Evolutionary conservation across 2,329 filamentous ascomycete species (phyloP), one percentile per base, ranked within the genome.

Genomic region (Aspergillus fumigatiaffinis): DNA sequence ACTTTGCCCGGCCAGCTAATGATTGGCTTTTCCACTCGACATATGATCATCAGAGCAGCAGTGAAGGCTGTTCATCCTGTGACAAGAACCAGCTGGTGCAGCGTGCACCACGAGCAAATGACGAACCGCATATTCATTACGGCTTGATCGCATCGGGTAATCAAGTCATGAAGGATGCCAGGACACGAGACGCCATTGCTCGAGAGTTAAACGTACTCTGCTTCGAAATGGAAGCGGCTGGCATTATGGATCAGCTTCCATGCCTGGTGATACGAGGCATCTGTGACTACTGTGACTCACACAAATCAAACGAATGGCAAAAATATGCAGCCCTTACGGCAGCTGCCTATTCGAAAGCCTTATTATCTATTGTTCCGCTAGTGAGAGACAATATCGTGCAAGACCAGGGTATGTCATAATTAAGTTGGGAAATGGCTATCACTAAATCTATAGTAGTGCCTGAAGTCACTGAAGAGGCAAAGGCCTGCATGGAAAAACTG

Each of bases 271-370:
- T 61, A 32, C 52, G 55, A 44, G 57, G 54, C 2, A 52, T 58
- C 6, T 60, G 57, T 29, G 60, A 61, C 46, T 61, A 62, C 51
- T 50, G 48, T 6, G 57, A 60, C 25, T 57, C 53, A 5, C 58
- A 61, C 23, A 61, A 61, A 8, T 54, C 56, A 23, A 58, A 61
- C 41, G 6, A 42, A 21, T 63, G 58, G 56, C 59, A 63, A 38
- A 29, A 21, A 20, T 60, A 56, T 53, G 57, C 59, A 41, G 61
- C 59, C 12, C 38, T 56, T 12, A 54, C 55, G n/a, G 61, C 61
- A 3, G 61, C 61, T 12, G 51, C 59, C 20, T 60, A 53, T 44
- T 38, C 57, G 1, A 61, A 61, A 46, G 12, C 2, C n/a, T 20
- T 56, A 23, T 9, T 53, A 42, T 35, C 38, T 48, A 5, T 32